Evolutionary conservation across 208 protist species (phyloP), one percentile per base, ranked within the genome.

Genomic region (Leishmania braziliensis): DNA sequence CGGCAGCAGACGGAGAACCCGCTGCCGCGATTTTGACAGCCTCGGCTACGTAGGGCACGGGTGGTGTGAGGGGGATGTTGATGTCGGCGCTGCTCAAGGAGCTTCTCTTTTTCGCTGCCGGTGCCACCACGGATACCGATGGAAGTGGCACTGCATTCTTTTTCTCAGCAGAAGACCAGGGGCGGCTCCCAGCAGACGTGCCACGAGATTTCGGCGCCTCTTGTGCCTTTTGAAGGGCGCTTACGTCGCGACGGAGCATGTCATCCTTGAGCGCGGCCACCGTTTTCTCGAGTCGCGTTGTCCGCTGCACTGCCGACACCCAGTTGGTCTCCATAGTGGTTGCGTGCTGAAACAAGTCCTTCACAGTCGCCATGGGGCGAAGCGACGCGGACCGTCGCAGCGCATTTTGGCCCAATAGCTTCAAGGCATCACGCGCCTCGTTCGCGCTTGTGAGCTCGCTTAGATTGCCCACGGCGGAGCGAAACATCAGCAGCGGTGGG

Each of bases 261-360:
- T 90, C 89, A 50, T 95, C 92, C 75, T 91, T 85, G n/a, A 94
- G 79, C n/a, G 56, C 79, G 46, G 75, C 85, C 26, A 97, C 75
- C 73, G 81, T 81, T 39, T 82, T 84, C 86, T 95, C 90, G 56
- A 97, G 88, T 23, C 88, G 84, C 23, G 90, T 88, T n/a, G 83
- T 93, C 66, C 79, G 86, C 75, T 95, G 76, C 63, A 95, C 84
- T 4, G 89, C 87, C 12, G 85, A 84, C 26, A 92, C 87, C 95
- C 95, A 97, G 84, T 96, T 95, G 9, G 84, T 29, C 77, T 97
- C 92, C 92, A 95, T 94, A 53, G 80, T 91, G 6, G 79, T 84
- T 9, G 93, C 93, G 77, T 94, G 90, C 23, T 86, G 88, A 69
- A 93, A 88, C 72, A 96, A 60, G 77, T 95, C 92, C 39, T 88